A percentile compares a stretch with the other conserved stretches of the same genome.
Conservation (phyloP, 2,329 filamentous ascomycete species). For the Fusarium albosuccineum region DNA sequence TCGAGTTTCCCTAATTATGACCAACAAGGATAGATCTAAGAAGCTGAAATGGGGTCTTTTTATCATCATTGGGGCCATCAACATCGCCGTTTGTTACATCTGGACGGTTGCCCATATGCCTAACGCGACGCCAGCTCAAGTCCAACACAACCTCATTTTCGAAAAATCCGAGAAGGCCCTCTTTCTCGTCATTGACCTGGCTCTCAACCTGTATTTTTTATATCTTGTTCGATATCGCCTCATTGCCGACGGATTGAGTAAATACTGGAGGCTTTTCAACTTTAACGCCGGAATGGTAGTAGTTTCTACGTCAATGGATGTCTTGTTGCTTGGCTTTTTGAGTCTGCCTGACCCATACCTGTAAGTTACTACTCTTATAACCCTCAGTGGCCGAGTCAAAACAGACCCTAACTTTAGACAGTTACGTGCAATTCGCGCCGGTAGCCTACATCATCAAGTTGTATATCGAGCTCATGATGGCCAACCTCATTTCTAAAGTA, state of each 20-base stretch:
- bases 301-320: constrained; percentile 63
- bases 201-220: constrained; percentile 65
- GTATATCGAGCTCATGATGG: constrained; percentile 67
- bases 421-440: constrained; percentile 63
- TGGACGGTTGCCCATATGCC: constrained; percentile 55
- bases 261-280: constrained; percentile 63
- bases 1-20: constrained; percentile 57
- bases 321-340: constrained; percentile 43
- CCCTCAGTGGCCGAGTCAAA: constrained; percentile 9
- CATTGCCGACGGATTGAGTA: constrained; percentile 60
- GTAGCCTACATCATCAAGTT: constrained; percentile 66
- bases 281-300: constrained; percentile 63
- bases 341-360: constrained; percentile 36
- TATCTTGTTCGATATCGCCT: constrained; percentile 59
- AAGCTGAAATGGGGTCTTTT: constrained; percentile 54
- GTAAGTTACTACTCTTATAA: constrained; percentile 16
- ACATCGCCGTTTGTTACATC: constrained; percentile 56
- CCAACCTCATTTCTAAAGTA: constrained; percentile 61
- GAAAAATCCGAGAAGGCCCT: constrained; percentile 57
- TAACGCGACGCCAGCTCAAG: constrained; percentile 12
- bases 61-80: constrained; percentile 51
- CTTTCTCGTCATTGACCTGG: constrained; percentile 62
- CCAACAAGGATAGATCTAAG: constrained; percentile 50
- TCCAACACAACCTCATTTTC: constrained; percentile 36
- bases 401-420: constrained; percentile 28